Base-by-base conservation (phyloP, 768 basidiomycete species). In the Coprinopsis cinerea region DNA sequence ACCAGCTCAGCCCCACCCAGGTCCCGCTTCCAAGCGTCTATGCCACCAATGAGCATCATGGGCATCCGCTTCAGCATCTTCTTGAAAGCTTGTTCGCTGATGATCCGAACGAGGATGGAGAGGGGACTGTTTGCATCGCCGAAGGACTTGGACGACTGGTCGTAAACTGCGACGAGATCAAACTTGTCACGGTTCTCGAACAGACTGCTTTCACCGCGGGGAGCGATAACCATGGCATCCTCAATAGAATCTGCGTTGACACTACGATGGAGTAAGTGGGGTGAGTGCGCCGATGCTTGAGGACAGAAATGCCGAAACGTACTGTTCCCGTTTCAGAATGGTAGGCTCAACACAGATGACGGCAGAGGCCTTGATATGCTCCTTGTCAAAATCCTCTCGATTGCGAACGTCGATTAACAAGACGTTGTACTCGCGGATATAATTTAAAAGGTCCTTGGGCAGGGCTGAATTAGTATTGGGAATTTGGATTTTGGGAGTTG, bases 131-230 rank as follows among this genome's bases (percentile, higher is more conserved):
- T 70, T 17, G 69, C 63, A 2, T 66, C 63, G 1, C 74, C 77
- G 45, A 81, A 74, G 15, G 70, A 64, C 47, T 77, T 72, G 40
- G 88, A 82, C 25, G 72, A 64, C 44, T 76, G 59, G 64, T 98
- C 94, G 64, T 93, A 93, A 2, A 97, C 70, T 14, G 85, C 88
- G 22, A 99, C 82, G 18, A 94, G 65, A 56, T 96, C 93, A 62
- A 89, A 95, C 57, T 87, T 85, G 59, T 92, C 81, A 34, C 95
- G 87, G 53, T 91, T 87, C 35, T 70, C 64, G 64, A 98, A 98
- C n/a, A 88, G 72, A 1, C 74, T 73, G 39, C 72, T 72, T 65
- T 97, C 94, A 32, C 75, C 62, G 30, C 75, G 71, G 1, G 94
- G 90, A 0, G 79, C 81, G 27, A 89, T 69, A 3, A 79, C 67